Evolutionary conservation across 2,329 filamentous ascomycete species (phyloP).

Genomic region (Aspergillus fischeri): DNA sequence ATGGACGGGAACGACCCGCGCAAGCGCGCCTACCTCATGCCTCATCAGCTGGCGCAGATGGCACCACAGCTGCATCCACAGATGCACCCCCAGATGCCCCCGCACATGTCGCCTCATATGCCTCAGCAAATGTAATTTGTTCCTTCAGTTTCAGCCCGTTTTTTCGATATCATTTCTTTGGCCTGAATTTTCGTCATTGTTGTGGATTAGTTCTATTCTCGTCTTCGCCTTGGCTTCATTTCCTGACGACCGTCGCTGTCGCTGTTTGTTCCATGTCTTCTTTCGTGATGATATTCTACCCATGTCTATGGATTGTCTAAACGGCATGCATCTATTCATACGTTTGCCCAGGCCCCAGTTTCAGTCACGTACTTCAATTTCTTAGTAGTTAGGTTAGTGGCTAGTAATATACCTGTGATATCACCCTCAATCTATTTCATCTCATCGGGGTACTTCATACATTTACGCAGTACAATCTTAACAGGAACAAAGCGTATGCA

Average conservation of each 20-base stretch:
- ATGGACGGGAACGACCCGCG: conserved; percentile 17
- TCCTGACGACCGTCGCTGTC: not conserved
- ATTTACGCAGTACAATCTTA: not conserved
- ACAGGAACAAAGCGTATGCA: not conserved
- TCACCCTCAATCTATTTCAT: not conserved
- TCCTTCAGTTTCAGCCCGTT: not conserved
- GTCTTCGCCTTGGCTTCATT: not conserved
- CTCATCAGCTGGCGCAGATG: conserved; percentile 10
- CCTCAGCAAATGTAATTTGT: conserved; percentile 14
- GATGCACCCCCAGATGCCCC: not conserved
- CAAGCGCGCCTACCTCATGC: conserved; percentile 19
- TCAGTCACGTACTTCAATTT: not conserved
- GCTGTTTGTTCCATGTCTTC: not conserved
- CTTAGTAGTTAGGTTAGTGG: not conserved
- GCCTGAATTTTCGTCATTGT: not conserved
- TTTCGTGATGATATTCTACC: not conserved
- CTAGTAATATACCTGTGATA: not conserved
- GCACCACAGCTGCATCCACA: not conserved
- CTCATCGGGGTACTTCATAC: too few relatives aligned
- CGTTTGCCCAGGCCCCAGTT: not conserved
- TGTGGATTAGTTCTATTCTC: not conserved
- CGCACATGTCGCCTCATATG: not conserved
- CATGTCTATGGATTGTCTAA: not conserved
- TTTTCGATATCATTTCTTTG: not conserved
- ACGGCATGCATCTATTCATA: not conserved